These are phyloP conservation scores for Russula griseocarnosa DNA, from an alignment of 768 basidiomycete genomes.

Conservation along the genomic window DNA sequence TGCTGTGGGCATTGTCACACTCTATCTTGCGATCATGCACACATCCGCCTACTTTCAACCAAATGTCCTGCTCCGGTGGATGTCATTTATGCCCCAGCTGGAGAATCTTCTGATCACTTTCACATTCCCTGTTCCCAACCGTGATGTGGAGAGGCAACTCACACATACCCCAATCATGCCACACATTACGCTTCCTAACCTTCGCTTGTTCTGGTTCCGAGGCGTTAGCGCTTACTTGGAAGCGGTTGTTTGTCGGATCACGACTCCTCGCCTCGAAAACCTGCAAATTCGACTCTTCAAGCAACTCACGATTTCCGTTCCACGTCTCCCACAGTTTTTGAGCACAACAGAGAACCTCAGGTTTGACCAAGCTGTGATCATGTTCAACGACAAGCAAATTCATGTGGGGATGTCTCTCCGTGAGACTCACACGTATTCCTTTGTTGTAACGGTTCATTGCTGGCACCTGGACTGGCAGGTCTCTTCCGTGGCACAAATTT, in stretches of 20 bases:
- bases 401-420: background rate
- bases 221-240: background rate
- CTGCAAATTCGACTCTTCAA: background rate
- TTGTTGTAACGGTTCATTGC: background rate
- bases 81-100: background rate
- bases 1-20: background rate
- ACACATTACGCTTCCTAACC: background rate
- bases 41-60: background rate
- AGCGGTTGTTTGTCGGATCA: background rate
- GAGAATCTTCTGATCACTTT: background rate
- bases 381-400: background rate
- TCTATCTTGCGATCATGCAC: background rate
- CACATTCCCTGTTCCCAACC: background rate
- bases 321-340: background rate
- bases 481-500: background rate
- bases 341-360: background rate
- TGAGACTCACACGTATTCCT: background rate
- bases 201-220: background rate
- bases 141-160: background rate
- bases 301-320: background rate
- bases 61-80: background rate
- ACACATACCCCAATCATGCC: background rate
- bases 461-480: background rate
- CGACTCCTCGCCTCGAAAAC: background rate
- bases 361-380: background rate